Evolutionary conservation across 2,329 filamentous ascomycete species (phyloP).

Genomic region (Amauroascus verrucosus): DNA sequence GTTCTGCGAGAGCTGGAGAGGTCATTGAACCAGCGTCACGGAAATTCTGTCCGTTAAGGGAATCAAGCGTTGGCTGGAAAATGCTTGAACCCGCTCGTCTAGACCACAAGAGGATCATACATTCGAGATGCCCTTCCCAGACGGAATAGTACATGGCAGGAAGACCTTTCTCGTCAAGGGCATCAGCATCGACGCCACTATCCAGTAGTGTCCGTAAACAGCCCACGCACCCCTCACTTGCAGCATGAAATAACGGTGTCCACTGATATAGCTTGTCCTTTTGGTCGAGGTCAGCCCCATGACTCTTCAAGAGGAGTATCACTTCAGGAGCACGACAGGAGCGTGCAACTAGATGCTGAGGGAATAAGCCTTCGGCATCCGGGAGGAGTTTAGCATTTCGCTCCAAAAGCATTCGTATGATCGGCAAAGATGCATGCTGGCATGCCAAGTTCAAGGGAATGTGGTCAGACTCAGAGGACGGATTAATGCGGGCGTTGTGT

Average conservation of each 20-base stretch:
- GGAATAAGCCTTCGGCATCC: conserved; percentile 90
- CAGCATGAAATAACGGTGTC: conserved; percentile 93
- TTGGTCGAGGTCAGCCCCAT: conserved; percentile 84
- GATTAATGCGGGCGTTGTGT: conserved; percentile 74
- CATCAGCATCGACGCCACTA: conserved; percentile 64
- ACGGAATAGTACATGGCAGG: conserved; percentile 97
- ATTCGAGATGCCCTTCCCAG: conserved; percentile 92
- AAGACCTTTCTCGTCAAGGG: conserved; percentile 82
- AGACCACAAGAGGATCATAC: conserved; percentile 71
- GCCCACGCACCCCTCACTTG: conserved; percentile 86
- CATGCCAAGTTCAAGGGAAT: conserved; percentile 91
- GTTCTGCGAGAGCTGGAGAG: conserved; percentile 11
- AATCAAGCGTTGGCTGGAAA: conserved; percentile 25
- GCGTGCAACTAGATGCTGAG: conserved; percentile 90
- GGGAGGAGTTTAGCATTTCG: conserved; percentile 74
- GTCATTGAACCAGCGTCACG: conserved; percentile 19
- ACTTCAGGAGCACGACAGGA: conserved; percentile 74
- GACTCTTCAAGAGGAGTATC: conserved; percentile 67
- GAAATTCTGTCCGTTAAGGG: conserved; percentile 28
- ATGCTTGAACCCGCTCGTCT: conserved; percentile 20
- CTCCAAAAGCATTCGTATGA: conserved; percentile 74
- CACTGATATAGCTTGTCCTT: conserved; percentile 93
- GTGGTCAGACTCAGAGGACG: conserved; percentile 76
- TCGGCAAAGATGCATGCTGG: conserved; percentile 76
- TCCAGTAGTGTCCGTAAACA: conserved; percentile 75